Conservation (phyloP, 2,329 filamentous ascomycete species). For the Leptographium lundbergii region DNA sequence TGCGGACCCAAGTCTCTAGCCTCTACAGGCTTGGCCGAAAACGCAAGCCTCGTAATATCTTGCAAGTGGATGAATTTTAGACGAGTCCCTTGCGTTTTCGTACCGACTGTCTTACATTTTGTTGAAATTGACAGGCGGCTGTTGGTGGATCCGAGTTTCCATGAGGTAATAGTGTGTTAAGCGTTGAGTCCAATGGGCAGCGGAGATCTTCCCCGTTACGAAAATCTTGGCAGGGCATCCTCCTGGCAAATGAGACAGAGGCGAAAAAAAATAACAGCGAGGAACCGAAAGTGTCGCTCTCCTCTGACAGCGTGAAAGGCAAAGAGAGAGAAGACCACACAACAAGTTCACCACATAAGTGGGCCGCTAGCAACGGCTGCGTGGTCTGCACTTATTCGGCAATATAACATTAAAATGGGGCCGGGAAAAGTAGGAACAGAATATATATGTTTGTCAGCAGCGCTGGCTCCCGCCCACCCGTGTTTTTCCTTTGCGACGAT, state of each 20-base stretch:
- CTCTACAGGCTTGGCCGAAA: neutral
- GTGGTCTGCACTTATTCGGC: neutral
- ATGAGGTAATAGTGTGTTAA: conserved; percentile 1
- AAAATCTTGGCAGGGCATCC: neutral
- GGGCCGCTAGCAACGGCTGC: neutral
- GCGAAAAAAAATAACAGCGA: too few species aligned
- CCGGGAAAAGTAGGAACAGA: conserved; percentile 1
- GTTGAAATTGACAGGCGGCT: neutral
- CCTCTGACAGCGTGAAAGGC: neutral
- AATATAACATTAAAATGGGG: neutral
- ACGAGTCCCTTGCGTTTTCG: neutral
- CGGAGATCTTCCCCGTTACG: neutral
- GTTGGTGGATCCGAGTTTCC: conserved; percentile 2
- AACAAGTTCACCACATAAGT: neutral
- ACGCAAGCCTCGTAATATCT: neutral
- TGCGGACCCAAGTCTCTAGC: neutral
- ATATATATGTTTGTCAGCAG: neutral
- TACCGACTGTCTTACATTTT: neutral
- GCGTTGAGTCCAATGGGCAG: neutral
- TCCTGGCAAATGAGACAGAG: neutral
- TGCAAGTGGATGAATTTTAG: neutral
- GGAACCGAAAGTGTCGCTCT: neutral
- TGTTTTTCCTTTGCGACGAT: neutral
- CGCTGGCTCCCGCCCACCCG: neutral
- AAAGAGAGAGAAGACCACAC: neutral